Conservation (phyloP, 768 basidiomycete genomes). For the Sporobolomyces pararoseus region DNA sequence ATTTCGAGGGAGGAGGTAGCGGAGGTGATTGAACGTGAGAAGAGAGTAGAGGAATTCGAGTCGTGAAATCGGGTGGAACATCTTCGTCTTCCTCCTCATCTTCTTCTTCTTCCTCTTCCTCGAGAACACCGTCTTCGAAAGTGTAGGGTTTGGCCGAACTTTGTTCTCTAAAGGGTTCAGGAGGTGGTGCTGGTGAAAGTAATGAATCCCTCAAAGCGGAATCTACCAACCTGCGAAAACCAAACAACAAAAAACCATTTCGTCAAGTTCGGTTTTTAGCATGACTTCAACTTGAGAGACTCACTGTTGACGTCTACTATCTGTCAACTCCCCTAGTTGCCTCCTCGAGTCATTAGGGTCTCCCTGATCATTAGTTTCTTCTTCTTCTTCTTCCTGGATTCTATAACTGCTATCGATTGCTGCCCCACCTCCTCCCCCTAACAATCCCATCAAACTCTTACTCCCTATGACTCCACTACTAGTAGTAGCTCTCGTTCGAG, state of each 20-base stretch:
- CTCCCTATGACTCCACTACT: conserved; percentile 22
- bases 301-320: neutral
- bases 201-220: neutral
- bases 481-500: no score
- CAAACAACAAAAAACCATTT: no score
- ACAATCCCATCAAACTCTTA: conserved; percentile 32
- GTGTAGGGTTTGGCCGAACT: neutral
- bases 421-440: no score
- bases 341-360: neutral
- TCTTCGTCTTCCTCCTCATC: conserved; percentile 15
- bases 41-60: conserved; percentile 27
- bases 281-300: no score
- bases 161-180: no score
- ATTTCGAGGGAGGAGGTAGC: no score
- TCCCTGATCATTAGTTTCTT: neutral
- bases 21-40: neutral
- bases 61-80: conserved; percentile 36
- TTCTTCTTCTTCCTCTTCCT: conserved; percentile 29
- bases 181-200: neutral
- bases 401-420: conserved; percentile 26
- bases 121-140: neutral
- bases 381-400: neutral
- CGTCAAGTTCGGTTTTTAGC: no score
- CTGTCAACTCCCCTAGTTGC: neutral
- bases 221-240: neutral